A percentile compares a stretch with the other conserved stretches of the same genome.
phyloP scores from a whole-genome alignment of 2,329 filamentous ascomycete genomes.

The Colletotrichum spaethianum region DNA sequence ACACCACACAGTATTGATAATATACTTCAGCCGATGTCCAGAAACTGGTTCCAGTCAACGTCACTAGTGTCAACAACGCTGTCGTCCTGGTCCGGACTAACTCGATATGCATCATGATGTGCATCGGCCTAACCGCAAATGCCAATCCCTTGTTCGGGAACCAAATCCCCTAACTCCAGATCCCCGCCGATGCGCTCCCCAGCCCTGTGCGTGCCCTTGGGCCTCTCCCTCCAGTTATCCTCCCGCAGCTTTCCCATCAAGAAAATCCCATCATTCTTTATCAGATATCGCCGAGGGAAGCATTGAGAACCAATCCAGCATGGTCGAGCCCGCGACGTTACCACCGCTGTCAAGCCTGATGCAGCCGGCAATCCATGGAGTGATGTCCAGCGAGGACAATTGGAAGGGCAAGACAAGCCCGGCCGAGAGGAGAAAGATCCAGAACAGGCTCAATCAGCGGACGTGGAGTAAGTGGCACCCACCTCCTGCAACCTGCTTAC shows the following conservation, averaged over 20 bases:
- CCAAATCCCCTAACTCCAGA: neutral
- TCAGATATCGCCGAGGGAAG: neutral
- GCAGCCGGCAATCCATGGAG: neutral
- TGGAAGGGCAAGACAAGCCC: constrained; percentile 52
- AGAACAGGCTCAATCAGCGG: constrained; percentile 40
- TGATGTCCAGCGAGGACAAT: constrained; percentile 45
- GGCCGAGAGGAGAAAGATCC: constrained; percentile 41
- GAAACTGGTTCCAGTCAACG: neutral
- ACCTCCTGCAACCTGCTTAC: constrained; percentile 31
- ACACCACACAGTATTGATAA: neutral
- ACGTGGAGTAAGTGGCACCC: constrained; percentile 36
- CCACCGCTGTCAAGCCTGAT: constrained; percentile 2
- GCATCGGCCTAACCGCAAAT: constrained; percentile 1
- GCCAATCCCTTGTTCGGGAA: constrained; percentile 9
- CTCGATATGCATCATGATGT: neutral
- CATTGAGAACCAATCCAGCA: neutral
- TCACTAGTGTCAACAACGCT: constrained; percentile 14
- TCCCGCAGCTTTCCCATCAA: neutral
- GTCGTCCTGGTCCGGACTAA: neutral
- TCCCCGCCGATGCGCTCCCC: neutral
- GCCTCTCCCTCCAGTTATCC: neutral
- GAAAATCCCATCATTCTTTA: constrained; percentile 5
- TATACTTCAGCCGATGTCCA: neutral
- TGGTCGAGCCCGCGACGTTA: neutral
- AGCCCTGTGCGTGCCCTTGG: neutral